Base-by-base conservation (phyloP, 2,329 filamentous ascomycete genomes). In the Huntiella decipiens region DNA sequence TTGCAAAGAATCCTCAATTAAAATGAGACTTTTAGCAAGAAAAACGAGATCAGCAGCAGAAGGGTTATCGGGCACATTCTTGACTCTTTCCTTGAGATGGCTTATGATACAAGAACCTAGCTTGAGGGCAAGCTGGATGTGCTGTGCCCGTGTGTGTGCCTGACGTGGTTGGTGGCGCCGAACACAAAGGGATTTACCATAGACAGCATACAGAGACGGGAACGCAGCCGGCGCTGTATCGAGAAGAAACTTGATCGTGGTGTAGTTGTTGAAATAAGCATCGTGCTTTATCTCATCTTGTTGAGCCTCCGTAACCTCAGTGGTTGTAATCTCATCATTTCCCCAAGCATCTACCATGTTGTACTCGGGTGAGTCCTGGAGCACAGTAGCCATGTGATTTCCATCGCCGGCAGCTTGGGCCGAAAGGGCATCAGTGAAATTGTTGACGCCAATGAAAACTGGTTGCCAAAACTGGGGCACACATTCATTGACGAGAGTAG, bases 161-260 rank as follows among this genome's bases (percentile, higher is more conserved):
- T 95, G 86, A 22, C 74, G 69, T 34, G 48, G 44, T 5, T 15
- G 7, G 41, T 60, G 76, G 43, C 86, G 76, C 49, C 84, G 81
- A 38, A 77, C 75, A 3, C 93, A 68, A 16, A 96, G 66, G 12
- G 81, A 74, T 59, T 85, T 91, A 10, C 88, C 88, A 38, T 96
- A 66, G 1, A 77, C 79, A 56, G 93, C 84, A 57, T 94, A 81
- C 53, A 96, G 82, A 0, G 82, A 79, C 13, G 84, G 81, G n/a
- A 87, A 80, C 3, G 79, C 79, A 6, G 77, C 77, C 16, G 87
- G 78, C 54, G 92, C 73, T 32, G 83, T 79, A 54, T 81, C 79
- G 10, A 96, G 68, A 8, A 96, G 66, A 53, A 78, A 79, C 34
- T 80, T 74, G 38, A 96, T 67, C 10, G 74, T 79, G 56, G 81